Base-by-base conservation (phyloP, 495 filamentous ascomycete genomes). In the Collariella sp. region DNA sequence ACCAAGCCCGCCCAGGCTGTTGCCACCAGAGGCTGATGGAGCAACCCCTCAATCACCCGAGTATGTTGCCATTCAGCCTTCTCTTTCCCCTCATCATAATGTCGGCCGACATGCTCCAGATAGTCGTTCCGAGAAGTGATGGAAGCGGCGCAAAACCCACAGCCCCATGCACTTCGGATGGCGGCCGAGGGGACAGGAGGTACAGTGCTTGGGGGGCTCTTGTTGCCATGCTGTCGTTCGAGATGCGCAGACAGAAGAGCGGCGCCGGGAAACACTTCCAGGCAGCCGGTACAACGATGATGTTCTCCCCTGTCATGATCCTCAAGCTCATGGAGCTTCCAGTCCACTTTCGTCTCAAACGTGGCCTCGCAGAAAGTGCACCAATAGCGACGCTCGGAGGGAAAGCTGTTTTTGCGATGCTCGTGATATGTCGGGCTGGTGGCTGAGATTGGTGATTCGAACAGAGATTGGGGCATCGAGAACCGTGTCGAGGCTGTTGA, bases 341-440 rank as follows among this genome's bases (percentile, higher is more conserved):
- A 65, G 15, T 61, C 62, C 1, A 19, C 50, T 20, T 60, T 59
- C 7, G 40, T 23, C 24, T 46, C 48, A 22, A 67, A 67, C 2
- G 51, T 31, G 1, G 19, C 53, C 12, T 58, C 54, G 24, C 65
- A 67, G 19, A 67, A 63, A 9, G 65, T 63, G 56, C 62, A 65
- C 13, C 15, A 57, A 41, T 61, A 65, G 10, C 48, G 49, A 42
- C 40, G 35, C 1, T 19, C 24, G 2, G 35, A 19, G 10, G 53
- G 52, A 16, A 56, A 47, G 26, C 45, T 40, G 40, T 52, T 47
- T 35, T 67, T 57, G 22, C 47, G 33, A 19, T 46, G 29, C 5
- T 61, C 52, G 6, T 51, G 46, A 2, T 34, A 48, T 39, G 54
- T 38, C 0, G 62, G 59, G 40, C 55, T 62, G 18, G 50, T 46